Base-by-base conservation (phyloP, 371 early-diverging fungal species). In the Nematocida sp. region DNA sequence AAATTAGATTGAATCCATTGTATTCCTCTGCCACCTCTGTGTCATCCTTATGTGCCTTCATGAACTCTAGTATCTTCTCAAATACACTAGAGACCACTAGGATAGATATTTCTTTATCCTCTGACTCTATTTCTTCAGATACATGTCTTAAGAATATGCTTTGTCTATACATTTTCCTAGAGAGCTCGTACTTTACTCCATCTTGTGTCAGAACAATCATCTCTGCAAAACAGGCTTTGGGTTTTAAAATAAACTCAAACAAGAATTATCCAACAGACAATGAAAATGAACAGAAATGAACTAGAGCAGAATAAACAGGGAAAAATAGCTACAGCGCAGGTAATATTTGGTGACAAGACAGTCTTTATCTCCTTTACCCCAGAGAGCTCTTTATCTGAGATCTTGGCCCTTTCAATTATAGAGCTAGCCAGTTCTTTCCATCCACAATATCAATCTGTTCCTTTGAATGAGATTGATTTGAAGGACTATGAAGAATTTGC, bases 271-370 rank as follows among this genome's bases (percentile, higher is more conserved):
- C 32, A 29, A 19, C 34, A 11, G 17, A 9, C n/a, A 9, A 57
- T 23, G 9, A 11, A 7, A 29, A 38, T 7, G 55, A 3, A 31
- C 9, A 17, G 31, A 40, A 9, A 11, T 2, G 7, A 15, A 57
- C 2, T n/a, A 3, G 40, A 21, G 19, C 29, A 19, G 43, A 60
- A 25, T 13, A 21, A 7, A 3, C 61, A 40, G 47, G 9, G 25
- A n/a, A 35, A 21, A 13, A 21, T 5, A 48, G 7, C 19, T 1
- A 27, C 25, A 5, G 61, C 58, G 0, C 60, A 70, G 62, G 31
- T 70, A n/a, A 70, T 70, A 17, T 70, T 70, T 55, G 74, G 74
- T n/a, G 74, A 70, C 2, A 70, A 70, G 31, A 70, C 52, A 17
- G 21, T 17, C 7, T 70, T 70, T 48, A 53, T 70, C 21, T 0